Evolutionary conservation across 2,329 filamentous ascomycete species (phyloP).

Genomic region (Neopestalotiopsis sp.): DNA sequence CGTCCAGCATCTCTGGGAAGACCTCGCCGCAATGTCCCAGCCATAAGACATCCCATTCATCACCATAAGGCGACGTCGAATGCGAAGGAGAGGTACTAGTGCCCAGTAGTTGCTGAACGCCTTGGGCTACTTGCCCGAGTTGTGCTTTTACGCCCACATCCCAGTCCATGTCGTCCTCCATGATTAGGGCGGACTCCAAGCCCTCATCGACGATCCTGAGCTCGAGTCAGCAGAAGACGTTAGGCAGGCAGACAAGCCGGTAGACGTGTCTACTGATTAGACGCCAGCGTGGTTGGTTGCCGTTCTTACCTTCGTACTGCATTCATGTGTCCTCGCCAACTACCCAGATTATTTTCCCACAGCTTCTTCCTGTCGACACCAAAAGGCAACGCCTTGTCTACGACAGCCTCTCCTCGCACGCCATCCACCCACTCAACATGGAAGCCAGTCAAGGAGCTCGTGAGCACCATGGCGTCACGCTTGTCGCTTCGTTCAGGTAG

Average conservation of each 20-base stretch:
- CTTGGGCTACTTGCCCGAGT: constrained; percentile 35
- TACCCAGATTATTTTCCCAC: constrained; percentile 42
- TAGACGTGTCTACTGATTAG: background rate
- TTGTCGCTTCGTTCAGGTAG: constrained; percentile 53
- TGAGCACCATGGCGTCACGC: constrained; percentile 51
- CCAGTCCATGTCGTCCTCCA: constrained; percentile 48
- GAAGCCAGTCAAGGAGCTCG: constrained; percentile 46
- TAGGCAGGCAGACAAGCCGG: too few species aligned
- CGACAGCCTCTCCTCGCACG: constrained; percentile 42
- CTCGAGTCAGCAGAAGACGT: background rate
- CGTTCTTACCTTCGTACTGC: constrained; percentile 33
- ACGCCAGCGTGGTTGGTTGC: background rate
- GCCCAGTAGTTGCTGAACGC: constrained; percentile 32
- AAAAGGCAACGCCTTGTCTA: constrained; percentile 47
- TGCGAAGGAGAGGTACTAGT: constrained; percentile 17
- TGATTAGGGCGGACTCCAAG: constrained; percentile 40
- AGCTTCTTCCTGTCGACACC: constrained; percentile 32
- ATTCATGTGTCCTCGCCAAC: constrained; percentile 47
- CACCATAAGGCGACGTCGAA: constrained; percentile 29
- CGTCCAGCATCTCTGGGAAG: constrained; percentile 31
- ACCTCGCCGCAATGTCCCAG: constrained; percentile 36
- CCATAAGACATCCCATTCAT: constrained; percentile 34
- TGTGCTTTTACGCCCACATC: constrained; percentile 41
- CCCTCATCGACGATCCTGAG: constrained; percentile 39
- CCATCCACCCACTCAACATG: constrained; percentile 49